A percentile compares a stretch with the other conserved stretches of the same genome.
Conservation (phyloP, 1,284 basidiomycete genomes). For the Sporisorium exsertum region DNA sequence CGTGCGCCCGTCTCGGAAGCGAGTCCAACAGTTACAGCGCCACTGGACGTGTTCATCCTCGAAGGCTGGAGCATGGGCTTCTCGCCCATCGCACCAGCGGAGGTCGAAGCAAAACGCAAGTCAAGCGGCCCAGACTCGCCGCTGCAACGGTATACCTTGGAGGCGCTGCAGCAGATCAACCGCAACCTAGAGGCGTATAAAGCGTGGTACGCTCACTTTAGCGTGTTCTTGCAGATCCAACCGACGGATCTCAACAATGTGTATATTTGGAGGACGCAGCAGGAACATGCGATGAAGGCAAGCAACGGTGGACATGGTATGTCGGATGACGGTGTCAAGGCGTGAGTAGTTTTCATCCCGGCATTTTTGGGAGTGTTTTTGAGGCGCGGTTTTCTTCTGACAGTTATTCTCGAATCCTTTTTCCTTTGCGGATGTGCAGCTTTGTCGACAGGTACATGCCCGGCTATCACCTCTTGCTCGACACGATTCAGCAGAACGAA, state of each 20-base stretch:
- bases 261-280: conserved; percentile 42
- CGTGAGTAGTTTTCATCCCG: background rate
- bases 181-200: conserved; percentile 25
- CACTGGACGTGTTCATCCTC: conserved; percentile 42
- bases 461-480: conserved; percentile 28
- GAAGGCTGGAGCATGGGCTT: conserved; percentile 55
- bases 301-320: conserved; percentile 39
- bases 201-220: conserved; percentile 35
- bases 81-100: conserved; percentile 11
- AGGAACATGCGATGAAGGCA: conserved; percentile 51
- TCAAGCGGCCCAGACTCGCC: conserved; percentile 10
- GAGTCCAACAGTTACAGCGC: conserved; percentile 9
- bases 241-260: conserved; percentile 42
- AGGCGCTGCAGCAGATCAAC: conserved; percentile 38
- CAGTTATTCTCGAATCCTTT: background rate
- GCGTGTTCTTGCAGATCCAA: conserved; percentile 38
- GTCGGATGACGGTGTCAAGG: conserved; percentile 37
- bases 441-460: conserved; percentile 72
- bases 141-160: conserved; percentile 18
- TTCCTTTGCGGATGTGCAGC: conserved; percentile 2
- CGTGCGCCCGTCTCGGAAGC: conserved; percentile 9
- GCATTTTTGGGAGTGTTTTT: background rate
- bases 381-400: background rate
- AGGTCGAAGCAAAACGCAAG: conserved; percentile 13
- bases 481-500: conserved; percentile 31